These are phyloP conservation scores for Suillus placidus DNA, from an alignment of 768 basidiomycete species.

Conservation along the genomic window DNA sequence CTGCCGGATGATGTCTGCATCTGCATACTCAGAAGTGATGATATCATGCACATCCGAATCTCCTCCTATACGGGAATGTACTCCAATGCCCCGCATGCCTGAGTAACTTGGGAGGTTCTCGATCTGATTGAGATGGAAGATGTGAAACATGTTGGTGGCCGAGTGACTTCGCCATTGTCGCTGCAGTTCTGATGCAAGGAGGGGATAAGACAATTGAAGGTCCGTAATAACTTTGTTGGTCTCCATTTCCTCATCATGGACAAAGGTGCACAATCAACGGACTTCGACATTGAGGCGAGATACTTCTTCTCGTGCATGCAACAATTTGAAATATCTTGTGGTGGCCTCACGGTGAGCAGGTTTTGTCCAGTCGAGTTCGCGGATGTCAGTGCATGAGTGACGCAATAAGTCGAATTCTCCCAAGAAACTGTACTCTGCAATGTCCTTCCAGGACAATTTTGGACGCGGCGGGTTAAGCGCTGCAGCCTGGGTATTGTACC, in stretches of 20 bases:
- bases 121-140: slow-evolving; percentile 10
- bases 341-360: slow-evolving; percentile 7
- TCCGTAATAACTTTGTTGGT: neutral
- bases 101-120: neutral
- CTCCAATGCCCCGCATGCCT: neutral
- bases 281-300: slow-evolving; percentile 13
- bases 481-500: slow-evolving; percentile 29
- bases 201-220: neutral
- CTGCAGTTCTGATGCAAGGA: slow-evolving; percentile 9
- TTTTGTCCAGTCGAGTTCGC: slow-evolving; percentile 5
- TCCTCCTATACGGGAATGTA: neutral
- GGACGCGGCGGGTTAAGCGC: slow-evolving; percentile 21
- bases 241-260: neutral
- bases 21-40: slow-evolving; percentile 3
- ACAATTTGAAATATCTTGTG: slow-evolving; percentile 12
- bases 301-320: slow-evolving; percentile 14
- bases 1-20: neutral
- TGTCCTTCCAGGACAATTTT: slow-evolving; percentile 19
- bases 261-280: neutral
- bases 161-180: neutral
- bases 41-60: neutral
- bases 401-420: slow-evolving; percentile 18
- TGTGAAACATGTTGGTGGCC: slow-evolving; percentile 4
- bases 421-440: slow-evolving; percentile 19
- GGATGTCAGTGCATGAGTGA: neutral